Evolutionary conservation across 2,329 filamentous ascomycete species (phyloP).

Genomic region (Pestalotiopsis sp.): DNA sequence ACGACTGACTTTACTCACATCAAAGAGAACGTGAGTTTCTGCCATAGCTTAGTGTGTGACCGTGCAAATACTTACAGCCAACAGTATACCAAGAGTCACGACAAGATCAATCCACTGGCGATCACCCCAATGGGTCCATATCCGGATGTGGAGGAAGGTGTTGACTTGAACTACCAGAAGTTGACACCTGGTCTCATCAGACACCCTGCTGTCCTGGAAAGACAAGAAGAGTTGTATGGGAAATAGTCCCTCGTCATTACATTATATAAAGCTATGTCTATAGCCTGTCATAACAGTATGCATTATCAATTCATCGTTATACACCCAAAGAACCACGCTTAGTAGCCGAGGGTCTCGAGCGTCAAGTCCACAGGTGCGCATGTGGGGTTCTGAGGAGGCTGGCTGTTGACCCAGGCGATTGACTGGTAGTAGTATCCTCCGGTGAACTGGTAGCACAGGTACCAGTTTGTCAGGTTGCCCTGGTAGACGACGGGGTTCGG

Average conservation of each 20-base stretch:
- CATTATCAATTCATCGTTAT: not conserved
- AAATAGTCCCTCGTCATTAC: not conserved
- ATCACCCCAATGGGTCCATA: conserved; percentile 66
- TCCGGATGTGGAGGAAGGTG: conserved; percentile 56
- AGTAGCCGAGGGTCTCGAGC: conserved; percentile 13
- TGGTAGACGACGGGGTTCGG: conserved; percentile 12
- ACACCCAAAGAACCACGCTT: not conserved
- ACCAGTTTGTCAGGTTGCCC: conserved; percentile 22
- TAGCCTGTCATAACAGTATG: not conserved
- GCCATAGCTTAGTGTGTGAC: not conserved
- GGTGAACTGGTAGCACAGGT: conserved; percentile 27
- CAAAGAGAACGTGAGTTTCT: conserved; percentile 56
- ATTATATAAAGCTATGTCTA: not conserved
- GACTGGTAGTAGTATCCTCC: conserved; percentile 25
- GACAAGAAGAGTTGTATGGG: conserved; percentile 25
- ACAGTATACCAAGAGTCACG: conserved; percentile 56
- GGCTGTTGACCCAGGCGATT: conserved; percentile 23
- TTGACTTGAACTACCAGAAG: conserved; percentile 49
- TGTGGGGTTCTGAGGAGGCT: conserved; percentile 25
- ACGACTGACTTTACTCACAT: conserved; percentile 68
- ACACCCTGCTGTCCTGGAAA: conserved; percentile 39
- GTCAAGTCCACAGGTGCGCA: conserved; percentile 24
- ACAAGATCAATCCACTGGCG: conserved; percentile 58
- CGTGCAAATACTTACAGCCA: not conserved
- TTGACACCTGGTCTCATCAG: conserved; percentile 48